phyloP scores from a whole-genome alignment of 192 early-diverging fungal genomes.

The Ambispora gerdemannii region DNA sequence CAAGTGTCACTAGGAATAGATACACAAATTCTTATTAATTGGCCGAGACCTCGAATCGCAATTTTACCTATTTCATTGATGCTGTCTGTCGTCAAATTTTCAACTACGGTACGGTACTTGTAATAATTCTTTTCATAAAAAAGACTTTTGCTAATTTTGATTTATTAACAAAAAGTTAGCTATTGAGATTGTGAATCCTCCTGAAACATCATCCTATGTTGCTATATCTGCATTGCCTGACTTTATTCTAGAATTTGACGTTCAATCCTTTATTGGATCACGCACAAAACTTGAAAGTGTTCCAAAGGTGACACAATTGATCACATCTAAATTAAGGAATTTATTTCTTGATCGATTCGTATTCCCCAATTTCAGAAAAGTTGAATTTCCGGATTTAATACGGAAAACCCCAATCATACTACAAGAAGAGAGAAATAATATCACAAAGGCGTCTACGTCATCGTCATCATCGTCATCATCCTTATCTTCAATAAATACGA shows the following conservation, averaged over 20 bases:
- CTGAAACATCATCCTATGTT: constrained; percentile 50
- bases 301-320: constrained; percentile 87
- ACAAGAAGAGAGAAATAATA: background rate
- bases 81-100: constrained; percentile 83
- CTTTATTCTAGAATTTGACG: constrained; percentile 82
- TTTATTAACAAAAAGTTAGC: constrained; percentile 39
- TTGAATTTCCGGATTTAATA: constrained; percentile 61
- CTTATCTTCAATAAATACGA: too few species aligned
- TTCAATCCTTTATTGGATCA: constrained; percentile 88
- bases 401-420: background rate
- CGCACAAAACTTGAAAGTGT: constrained; percentile 96
- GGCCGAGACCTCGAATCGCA: constrained; percentile 86
- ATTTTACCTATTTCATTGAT: constrained; percentile 88
- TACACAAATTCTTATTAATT: constrained; percentile 90
- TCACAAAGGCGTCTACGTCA: background rate
- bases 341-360: constrained; percentile 73
- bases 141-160: too few species aligned
- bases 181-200: constrained; percentile 40
- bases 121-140: too few species aligned
- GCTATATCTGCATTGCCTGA: constrained; percentile 57
- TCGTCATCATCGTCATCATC: background rate
- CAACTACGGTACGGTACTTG: constrained; percentile 71
- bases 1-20: constrained; percentile 92
- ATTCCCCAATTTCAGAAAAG: constrained; percentile 66
- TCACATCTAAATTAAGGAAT: constrained; percentile 65